Percentiles rank a stretch among this genome's conserved stretches.
These are phyloP conservation scores for Herpetomonas samuelpessoai DNA, from an alignment of 208 protist species.

Conservation along the genomic window DNA sequence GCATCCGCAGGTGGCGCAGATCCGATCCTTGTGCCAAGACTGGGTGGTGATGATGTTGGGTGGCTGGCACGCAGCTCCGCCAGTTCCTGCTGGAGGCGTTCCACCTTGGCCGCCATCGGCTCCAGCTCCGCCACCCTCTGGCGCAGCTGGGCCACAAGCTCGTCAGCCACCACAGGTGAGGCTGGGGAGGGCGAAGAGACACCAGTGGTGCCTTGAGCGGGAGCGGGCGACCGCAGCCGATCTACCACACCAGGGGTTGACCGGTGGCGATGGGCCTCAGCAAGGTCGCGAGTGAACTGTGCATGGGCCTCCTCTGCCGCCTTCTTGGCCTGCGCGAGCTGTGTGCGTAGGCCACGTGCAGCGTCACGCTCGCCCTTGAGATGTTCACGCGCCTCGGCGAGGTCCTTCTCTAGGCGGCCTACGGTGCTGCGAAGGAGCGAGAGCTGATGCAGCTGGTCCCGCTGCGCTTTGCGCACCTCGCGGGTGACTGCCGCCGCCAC, in stretches of 20 bases:
- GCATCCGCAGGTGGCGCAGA: constrained; percentile 37
- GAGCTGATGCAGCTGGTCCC: constrained; percentile 64
- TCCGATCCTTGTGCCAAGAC: too few relatives aligned
- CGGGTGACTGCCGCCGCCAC: constrained; percentile 45
- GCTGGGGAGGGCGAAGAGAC: background rate
- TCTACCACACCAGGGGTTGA: too few relatives aligned
- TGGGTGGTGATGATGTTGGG: too few relatives aligned
- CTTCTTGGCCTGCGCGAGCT: constrained; percentile 34
- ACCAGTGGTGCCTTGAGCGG: too few relatives aligned
- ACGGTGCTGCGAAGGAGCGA: constrained; percentile 47
- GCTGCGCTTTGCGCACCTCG: constrained; percentile 51
- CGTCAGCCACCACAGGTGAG: constrained; percentile 7
- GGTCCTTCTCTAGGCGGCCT: constrained; percentile 46
- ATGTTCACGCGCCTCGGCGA: constrained; percentile 35
- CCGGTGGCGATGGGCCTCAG: constrained; percentile 11
- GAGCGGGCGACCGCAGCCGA: too few relatives aligned
- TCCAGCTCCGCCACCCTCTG: constrained; percentile 41
- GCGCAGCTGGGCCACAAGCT: constrained; percentile 18
- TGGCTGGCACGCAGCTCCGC: constrained; percentile 22
- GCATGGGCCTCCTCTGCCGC: constrained; percentile 31
- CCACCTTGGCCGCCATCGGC: constrained; percentile 9
- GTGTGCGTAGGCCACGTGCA: constrained; percentile 32
- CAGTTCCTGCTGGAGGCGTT: constrained; percentile 36
- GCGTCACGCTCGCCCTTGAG: constrained; percentile 51
- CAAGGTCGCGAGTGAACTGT: constrained; percentile 30